phyloP scores from a whole-genome alignment of 148 eudicot species.

The Pouteria glomerata region DNA sequence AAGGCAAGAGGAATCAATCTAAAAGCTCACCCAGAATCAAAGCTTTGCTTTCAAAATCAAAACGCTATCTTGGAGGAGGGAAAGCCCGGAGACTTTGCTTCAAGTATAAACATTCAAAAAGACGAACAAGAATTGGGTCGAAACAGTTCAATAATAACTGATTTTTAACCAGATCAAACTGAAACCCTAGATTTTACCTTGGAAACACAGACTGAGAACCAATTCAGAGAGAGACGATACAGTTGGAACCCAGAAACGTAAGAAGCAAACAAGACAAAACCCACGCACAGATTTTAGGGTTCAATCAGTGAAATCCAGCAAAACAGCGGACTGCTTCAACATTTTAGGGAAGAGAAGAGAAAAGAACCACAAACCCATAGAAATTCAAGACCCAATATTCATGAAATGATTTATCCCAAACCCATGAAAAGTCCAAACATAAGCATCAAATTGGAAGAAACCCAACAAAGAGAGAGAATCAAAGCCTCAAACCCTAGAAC shows the following conservation, averaged over 20 bases:
- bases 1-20: constrained; percentile 35
- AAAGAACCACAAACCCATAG: constrained; percentile 1
- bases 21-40: constrained; percentile 26
- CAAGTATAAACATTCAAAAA: constrained; percentile 11
- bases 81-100: constrained; percentile 10
- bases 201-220: background rate
- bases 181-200: constrained; percentile 28
- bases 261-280: background rate
- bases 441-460: constrained; percentile 1
- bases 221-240: background rate
- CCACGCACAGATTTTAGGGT: constrained; percentile 2
- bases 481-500: constrained; percentile 7
- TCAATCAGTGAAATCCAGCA: constrained; percentile 6
- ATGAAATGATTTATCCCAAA: background rate
- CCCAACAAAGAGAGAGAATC: constrained; percentile 2
- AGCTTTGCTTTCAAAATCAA: constrained; percentile 30
- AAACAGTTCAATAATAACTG: constrained; percentile 9
- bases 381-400: constrained; percentile 4
- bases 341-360: background rate
- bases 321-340: constrained; percentile 4
- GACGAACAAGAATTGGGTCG: constrained; percentile 4
- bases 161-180: constrained; percentile 11
- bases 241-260: constrained; percentile 4
- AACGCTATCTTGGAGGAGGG: constrained; percentile 6
- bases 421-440: background rate